Percentiles rank a stretch among this genome's conserved stretches.
Conservation (phyloP, 2,329 filamentous ascomycete species). For the Colletotrichum godetiae region DNA sequence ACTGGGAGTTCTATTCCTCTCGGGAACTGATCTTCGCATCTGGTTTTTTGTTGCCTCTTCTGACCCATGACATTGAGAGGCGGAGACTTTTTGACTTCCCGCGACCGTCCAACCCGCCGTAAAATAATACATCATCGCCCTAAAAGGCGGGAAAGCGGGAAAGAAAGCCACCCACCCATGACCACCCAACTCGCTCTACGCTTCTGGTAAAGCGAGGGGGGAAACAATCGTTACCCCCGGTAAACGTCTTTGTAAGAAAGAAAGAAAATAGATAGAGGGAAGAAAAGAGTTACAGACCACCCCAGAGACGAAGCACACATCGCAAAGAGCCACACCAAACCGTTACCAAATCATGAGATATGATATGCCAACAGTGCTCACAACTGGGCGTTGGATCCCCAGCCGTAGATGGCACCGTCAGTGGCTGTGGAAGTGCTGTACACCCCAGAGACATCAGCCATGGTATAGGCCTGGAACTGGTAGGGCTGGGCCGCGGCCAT, state of each 20-base stretch:
- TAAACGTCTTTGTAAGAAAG: background rate
- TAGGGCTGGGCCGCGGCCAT: conserved; percentile 8
- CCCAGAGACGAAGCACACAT: background rate
- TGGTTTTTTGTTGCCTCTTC: background rate
- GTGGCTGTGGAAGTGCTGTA: conserved; percentile 12
- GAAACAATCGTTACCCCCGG: background rate
- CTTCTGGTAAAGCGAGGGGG: background rate
- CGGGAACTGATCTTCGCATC: background rate
- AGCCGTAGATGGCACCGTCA: conserved; percentile 22
- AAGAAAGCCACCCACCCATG: background rate
- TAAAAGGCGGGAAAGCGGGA: background rate
- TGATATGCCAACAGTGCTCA: background rate
- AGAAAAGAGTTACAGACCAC: background rate
- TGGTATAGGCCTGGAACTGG: conserved; percentile 18
- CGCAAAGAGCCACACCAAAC: background rate
- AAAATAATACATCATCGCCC: background rate
- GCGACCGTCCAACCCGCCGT: background rate
- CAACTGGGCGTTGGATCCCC: conserved; percentile 17
- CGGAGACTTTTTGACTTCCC: background rate
- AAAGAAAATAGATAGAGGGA: background rate
- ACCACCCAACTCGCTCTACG: too few relatives aligned
- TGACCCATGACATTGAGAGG: background rate
- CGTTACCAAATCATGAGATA: background rate
- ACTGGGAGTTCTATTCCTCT: background rate
- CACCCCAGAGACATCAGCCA: conserved; percentile 28